Evolutionary conservation across 163 green algal genomes (phyloP), one percentile per base, ranked within the genome.

Genomic region (Scenedesmus sp.): DNA sequence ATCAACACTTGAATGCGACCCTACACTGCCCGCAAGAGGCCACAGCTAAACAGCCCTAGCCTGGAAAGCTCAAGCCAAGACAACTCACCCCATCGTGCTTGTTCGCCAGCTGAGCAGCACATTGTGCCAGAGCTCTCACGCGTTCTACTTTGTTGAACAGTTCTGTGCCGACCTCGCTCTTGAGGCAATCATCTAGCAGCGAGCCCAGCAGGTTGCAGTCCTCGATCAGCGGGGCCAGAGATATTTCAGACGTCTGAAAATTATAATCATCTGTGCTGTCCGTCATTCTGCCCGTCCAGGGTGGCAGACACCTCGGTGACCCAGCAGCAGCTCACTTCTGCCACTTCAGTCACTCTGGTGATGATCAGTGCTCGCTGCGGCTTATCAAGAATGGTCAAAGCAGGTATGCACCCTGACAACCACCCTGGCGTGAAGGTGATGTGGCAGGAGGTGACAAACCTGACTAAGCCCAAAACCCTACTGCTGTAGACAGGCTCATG

Each of bases 201-300:
- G 88, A 93, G 1, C 95, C 94, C n/a, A 99, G 94, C 46, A 99
- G 94, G 44, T 96, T 96, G 93, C 97, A 99, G 86, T 99, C 97
- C 91, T 99, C 97, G 44, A 97, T 94, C 30, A 99, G 90, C 0
- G 95, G 90, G 7, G 93, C 93, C 3, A 97, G 90, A 72, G 93
- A 93, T 96, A 78, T 87, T n/a, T 43, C 68, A 4, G 33, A 53
- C n/a, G 70, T 49, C 68, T 51, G 56, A 86, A 76, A 92, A 46
- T 87, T 44, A 40, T 92, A 94, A 37, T 94, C 92, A 86, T 94
- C 92, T 65, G 92, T 92, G 35, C 56, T 83, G 78, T 93, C 91
- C 30, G 91, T 83, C 91, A 93, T 93, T 4, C 22, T 37, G 81
- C 81, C 51, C 65, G 30, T 37, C 40, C 30, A 76, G 24, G 65